Base-by-base conservation (phyloP, 176 grass and related monocot genomes). In the Aegilops bicornis region DNA sequence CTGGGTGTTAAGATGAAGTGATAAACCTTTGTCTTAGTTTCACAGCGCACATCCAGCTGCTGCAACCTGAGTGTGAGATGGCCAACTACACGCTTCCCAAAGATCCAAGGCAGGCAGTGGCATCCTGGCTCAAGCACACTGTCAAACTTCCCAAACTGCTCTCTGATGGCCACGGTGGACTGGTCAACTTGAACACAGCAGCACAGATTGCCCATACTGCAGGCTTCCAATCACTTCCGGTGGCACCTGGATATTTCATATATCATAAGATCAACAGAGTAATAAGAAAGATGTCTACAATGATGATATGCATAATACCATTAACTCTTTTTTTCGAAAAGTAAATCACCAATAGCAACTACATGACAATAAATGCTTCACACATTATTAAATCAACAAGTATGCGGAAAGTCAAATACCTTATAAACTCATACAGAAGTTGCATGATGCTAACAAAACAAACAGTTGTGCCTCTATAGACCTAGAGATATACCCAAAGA, bases 21-120 rank as follows among this genome's bases (percentile, higher is more conserved):
- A 54, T 6, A 54, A 24, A 73, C 91, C 87, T 89, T 92, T 31
- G 92, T 94, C 75, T 94, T 94, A 16, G 92, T 94, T 39, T 91
- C 89, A 79, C 89, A 94, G 25, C 86, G 83, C 62, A 94, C 92
- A 43, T 94, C 92, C 15, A 94, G 86, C 45, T 94, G 89, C 67
- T 89, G 89, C 65, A 94, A n/a, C 24, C 92, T 76, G 22, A 94
- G 79, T 30, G 92, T 78, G 54, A 94, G 92, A 60, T 89, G 77
- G 17, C 92, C 92, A 64, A 85, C 76, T 30, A 93, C 17, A 16
- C 80, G 66, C 3, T 71, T 70, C 19, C 81, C 81, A n/a, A 43
- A 20, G 45, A 68, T 72, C 86, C 86, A 91, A 23, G 86, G 90
- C 69, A 85, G 22, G 80, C 69, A 88, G 59, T 91, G 86, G 59